A percentile compares a stretch with the other conserved stretches of the same genome.
Conservation (phyloP, 139 green algal genomes). For the Asterochloris erici region DNA sequence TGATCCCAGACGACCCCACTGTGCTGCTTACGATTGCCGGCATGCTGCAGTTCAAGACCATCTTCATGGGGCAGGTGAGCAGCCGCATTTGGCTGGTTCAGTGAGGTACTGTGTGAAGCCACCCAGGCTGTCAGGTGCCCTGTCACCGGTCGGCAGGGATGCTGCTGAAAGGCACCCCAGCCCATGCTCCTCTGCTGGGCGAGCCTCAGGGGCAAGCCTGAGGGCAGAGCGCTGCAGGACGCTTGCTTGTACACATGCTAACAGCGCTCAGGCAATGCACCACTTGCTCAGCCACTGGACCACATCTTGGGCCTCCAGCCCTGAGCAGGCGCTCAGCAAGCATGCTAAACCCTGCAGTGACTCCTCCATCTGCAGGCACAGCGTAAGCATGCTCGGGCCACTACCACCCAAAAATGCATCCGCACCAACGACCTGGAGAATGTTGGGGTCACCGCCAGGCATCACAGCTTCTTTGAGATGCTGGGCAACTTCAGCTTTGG, state of each 20-base stretch:
- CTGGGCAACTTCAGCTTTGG: constrained; percentile 95
- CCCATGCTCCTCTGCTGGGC: too few species aligned
- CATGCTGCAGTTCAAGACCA: constrained; percentile 97
- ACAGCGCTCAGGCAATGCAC: neutral
- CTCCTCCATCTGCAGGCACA: constrained; percentile 1
- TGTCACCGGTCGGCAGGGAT: too few species aligned
- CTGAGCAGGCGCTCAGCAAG: too few species aligned
- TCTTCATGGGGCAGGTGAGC: constrained; percentile 87
- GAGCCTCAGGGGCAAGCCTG: too few species aligned
- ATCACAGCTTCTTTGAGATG: constrained; percentile 87
- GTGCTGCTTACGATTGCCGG: constrained; percentile 88
- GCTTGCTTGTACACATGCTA: neutral
- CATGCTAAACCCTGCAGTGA: neutral
- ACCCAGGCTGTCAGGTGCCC: too few species aligned
- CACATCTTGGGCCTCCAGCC: neutral
- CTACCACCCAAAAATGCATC: constrained; percentile 95
- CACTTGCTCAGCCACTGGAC: neutral
- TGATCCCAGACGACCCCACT: constrained; percentile 90
- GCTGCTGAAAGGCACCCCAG: too few species aligned
- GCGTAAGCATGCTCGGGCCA: constrained; percentile 37
- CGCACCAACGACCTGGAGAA: constrained; percentile 96
- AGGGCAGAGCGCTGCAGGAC: neutral
- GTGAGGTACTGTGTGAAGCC: too few species aligned
- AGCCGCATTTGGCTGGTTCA: neutral
- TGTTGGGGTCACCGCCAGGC: constrained; percentile 86